These are phyloP conservation scores for Boletellus sp. DNA, from an alignment of 768 basidiomycete genomes.

Conservation along the genomic window DNA sequence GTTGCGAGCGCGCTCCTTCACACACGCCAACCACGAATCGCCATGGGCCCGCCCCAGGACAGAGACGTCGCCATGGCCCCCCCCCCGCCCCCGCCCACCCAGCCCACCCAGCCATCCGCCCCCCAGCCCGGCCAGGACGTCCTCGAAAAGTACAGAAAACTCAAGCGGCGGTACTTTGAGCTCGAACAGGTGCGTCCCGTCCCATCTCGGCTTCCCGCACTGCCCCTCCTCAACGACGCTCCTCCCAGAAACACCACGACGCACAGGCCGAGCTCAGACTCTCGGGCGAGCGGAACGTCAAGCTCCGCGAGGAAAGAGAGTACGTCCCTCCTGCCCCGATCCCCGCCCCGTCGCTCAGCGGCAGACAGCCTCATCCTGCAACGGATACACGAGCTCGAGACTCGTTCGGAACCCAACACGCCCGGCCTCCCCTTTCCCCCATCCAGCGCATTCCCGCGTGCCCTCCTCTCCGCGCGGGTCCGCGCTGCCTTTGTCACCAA, in stretches of 20 bases:
- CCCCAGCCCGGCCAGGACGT: slow-evolving; percentile 39
- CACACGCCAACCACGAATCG: slow-evolving; percentile 27
- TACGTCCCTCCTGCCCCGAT: slow-evolving; percentile 32
- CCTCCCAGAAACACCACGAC: slow-evolving; percentile 56
- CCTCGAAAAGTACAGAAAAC: slow-evolving; percentile 58
- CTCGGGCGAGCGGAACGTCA: slow-evolving; percentile 61
- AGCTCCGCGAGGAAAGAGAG: slow-evolving; percentile 61
- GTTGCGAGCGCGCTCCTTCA: slow-evolving; percentile 26
- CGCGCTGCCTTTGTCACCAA: slow-evolving; percentile 46
- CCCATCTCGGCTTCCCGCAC: background rate
- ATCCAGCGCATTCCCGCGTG: slow-evolving; percentile 48
- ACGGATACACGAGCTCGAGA: slow-evolving; percentile 60
- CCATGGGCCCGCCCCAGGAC: slow-evolving; percentile 43
- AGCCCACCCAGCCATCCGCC: slow-evolving; percentile 24
- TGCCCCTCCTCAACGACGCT: background rate
- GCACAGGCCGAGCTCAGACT: slow-evolving; percentile 51
- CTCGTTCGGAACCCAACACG: slow-evolving; percentile 32
- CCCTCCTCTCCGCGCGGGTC: slow-evolving; percentile 40
- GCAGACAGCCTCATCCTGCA: slow-evolving; percentile 47
- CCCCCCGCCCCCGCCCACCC: slow-evolving; percentile 34
- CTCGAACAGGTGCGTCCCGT: slow-evolving; percentile 60
- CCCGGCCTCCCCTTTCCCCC: slow-evolving; percentile 35
- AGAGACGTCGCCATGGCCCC: slow-evolving; percentile 53
- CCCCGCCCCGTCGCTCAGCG: background rate
- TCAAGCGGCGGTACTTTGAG: slow-evolving; percentile 64